Evolutionary conservation across 306 rosid species (phyloP), one percentile per base, ranked within the genome.

Genomic region (Trifolium fragiferum): DNA sequence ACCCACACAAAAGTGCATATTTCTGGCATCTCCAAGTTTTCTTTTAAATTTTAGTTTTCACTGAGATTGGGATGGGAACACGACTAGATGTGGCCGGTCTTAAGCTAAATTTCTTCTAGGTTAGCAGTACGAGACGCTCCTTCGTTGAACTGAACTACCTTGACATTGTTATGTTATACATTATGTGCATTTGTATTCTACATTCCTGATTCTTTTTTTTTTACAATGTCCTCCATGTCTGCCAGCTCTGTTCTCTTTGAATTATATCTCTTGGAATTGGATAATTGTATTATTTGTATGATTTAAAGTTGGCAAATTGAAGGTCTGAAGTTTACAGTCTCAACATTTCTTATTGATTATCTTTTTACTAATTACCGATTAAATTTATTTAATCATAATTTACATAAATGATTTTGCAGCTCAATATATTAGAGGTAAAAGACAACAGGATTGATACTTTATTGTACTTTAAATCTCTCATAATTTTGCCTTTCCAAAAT

Each of bases 241-340:
- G 38, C 74, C 7, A 23, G 66, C 66, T 47, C 0, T 66, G 59
- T 67, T 67, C 38, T 23, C 60, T 32, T 57, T 55, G n/a, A 66
- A 40, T 23, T 19, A 18, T 44, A 43, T 30, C 44, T 43, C 74
- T 55, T 54, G 12, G 47, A 54, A 68, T 55, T 54, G 12, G 47
- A 54, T 54, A n/a, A 54, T 64, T 35, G 8, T 65, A n/a, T 74
- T 2, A 13, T 8, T 40, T 40, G 46, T 55, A 59, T 25, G 54
- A 76, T 14, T 76, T 66, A 44, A 40, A 51, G 57, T 21, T 15
- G 51, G 23, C 32, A 4, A 32, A 35, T 41, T 41, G 15, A 41
- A 41, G 14, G 47, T 41, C 14, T 41, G 15, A 41, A 41, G 47
- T 41, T 41, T 41, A 41, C 47, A 11, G 14, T 41, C 47, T 41